Evolutionary conservation across 108 stramenopile species (phyloP).

Genomic region (Ochromonas danica): DNA sequence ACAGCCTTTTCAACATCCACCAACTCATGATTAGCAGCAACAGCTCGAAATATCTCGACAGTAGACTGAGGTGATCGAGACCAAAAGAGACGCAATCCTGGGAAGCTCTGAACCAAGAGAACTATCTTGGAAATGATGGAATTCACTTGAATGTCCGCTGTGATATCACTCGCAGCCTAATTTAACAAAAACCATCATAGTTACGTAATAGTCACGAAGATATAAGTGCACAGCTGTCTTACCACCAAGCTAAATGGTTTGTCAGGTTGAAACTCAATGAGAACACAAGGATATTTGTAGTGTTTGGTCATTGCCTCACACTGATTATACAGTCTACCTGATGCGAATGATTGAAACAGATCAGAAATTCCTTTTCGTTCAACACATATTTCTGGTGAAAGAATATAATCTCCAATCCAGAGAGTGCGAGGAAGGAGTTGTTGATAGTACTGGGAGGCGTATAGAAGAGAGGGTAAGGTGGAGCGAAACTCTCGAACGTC

Average conservation of each 20-base stretch:
- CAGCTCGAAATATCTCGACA: slow-evolving; percentile 74
- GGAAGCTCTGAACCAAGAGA: slow-evolving; percentile 79
- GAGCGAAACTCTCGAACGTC: slow-evolving; percentile 97
- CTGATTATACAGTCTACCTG: slow-evolving; percentile 88
- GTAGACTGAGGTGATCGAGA: slow-evolving; percentile 86
- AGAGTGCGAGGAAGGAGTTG: slow-evolving; percentile 81
- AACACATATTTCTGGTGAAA: slow-evolving; percentile 90
- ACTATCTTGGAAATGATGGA: slow-evolving; percentile 80
- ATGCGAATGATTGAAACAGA: slow-evolving; percentile 83
- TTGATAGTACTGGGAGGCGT: slow-evolving; percentile 74
- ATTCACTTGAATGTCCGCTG: slow-evolving; percentile 73
- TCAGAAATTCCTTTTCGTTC: slow-evolving; percentile 93
- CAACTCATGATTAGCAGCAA: slow-evolving; percentile 77
- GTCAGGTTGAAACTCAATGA: slow-evolving; percentile 87
- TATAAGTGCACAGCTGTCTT: background rate
- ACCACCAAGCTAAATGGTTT: slow-evolving; percentile 79
- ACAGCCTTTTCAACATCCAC: slow-evolving; percentile 63
- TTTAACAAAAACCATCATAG: background rate
- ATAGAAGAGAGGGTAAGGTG: slow-evolving; percentile 85
- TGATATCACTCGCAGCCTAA: slow-evolving; percentile 67
- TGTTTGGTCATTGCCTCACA: slow-evolving; percentile 83
- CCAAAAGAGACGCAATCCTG: slow-evolving; percentile 86
- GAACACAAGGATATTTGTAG: slow-evolving; percentile 78
- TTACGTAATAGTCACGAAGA: background rate
- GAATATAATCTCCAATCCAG: slow-evolving; percentile 89